phyloP scores from a whole-genome alignment of 2,329 filamentous ascomycete genomes.

The Huntiella abstrusa region DNA sequence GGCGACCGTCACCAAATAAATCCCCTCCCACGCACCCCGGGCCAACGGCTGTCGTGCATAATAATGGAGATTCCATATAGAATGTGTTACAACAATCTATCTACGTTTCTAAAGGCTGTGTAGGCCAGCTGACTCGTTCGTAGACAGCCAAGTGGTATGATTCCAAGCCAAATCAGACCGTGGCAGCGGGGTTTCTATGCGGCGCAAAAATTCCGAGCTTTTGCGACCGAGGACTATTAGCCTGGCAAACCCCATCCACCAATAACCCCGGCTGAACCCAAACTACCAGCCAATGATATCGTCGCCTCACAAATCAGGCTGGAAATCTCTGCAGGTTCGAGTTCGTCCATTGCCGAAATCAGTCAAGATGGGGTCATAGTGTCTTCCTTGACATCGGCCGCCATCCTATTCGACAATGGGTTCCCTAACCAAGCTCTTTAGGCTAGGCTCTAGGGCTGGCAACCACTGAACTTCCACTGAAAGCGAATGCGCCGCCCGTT shows the following conservation, averaged over 20 bases:
- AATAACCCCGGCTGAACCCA: no score
- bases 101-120: neutral
- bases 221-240: no score
- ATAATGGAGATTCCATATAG: no score
- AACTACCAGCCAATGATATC: neutral
- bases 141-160: neutral
- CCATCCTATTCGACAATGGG: conserved; percentile 24
- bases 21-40: neutral
- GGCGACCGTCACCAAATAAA: neutral
- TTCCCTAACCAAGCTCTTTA: no score
- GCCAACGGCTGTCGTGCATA: no score
- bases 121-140: neutral
- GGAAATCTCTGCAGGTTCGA: neutral
- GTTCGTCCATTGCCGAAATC: neutral
- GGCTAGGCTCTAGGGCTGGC: no score
- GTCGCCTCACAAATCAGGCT: conserved; percentile 3
- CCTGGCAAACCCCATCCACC: no score
- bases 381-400: conserved; percentile 17
- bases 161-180: neutral
- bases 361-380: neutral
- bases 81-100: neutral
- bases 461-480: no score
- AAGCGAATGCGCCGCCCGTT: no score
- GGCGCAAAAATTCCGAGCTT: neutral
- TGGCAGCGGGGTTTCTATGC: neutral